Conservation (phyloP, 2,329 filamentous ascomycete species). For the Xylariaceae sp. region DNA sequence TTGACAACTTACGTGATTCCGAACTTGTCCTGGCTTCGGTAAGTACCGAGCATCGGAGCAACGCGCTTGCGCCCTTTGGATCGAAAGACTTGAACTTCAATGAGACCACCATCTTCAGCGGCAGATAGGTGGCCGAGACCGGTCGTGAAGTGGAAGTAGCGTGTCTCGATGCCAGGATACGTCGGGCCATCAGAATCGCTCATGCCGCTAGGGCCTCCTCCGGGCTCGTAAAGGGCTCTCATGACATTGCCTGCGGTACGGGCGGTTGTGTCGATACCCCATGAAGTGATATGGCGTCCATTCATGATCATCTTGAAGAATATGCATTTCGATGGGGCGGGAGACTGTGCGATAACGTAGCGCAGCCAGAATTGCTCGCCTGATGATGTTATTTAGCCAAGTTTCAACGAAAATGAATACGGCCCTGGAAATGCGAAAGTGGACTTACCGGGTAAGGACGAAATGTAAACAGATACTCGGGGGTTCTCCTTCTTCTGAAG, state of each 20-base stretch:
- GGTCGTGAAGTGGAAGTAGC: conserved; percentile 50
- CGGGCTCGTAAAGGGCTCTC: conserved; percentile 49
- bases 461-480: conserved; percentile 54
- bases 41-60: conserved; percentile 41
- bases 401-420: neutral
- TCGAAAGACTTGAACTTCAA: conserved; percentile 53
- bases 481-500: conserved; percentile 37
- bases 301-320: conserved; percentile 58
- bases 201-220: conserved; percentile 39
- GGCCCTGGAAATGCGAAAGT: neutral
- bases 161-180: conserved; percentile 44
- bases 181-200: conserved; percentile 34
- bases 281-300: conserved; percentile 49
- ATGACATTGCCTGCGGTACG: conserved; percentile 40
- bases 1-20: conserved; percentile 48
- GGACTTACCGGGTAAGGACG: conserved; percentile 48
- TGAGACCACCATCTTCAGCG: conserved; percentile 53
- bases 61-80: conserved; percentile 46
- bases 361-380: conserved; percentile 53
- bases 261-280: conserved; percentile 45
- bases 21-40: conserved; percentile 47
- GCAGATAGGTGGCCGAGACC: conserved; percentile 36
- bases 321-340: conserved; percentile 38
- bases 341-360: conserved; percentile 42
- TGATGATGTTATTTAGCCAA: conserved; percentile 24